Percentiles rank a stretch among this genome's conserved stretches.
Evolutionary conservation across 345 rosid species (phyloP).

Genomic region (Murraya koenigii): DNA sequence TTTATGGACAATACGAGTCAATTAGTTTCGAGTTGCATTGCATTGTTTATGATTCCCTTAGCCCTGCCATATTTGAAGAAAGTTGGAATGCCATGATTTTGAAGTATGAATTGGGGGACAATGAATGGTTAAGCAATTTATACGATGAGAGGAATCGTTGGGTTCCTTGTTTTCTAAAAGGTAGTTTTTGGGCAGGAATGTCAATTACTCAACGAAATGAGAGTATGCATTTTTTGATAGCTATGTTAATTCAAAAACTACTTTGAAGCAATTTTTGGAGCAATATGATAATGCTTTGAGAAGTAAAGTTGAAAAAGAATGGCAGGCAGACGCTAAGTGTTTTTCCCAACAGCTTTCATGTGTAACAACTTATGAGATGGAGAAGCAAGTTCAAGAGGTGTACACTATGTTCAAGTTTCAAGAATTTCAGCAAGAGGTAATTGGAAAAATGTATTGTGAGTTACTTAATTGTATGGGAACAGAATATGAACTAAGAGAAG

Average conservation of each 20-base stretch:
- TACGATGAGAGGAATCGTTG: constrained; percentile 24
- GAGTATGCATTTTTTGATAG: constrained; percentile 25
- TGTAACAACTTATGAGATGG: neutral
- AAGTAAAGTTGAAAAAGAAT: constrained; percentile 23
- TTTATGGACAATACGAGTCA: neutral
- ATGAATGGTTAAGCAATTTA: constrained; percentile 25
- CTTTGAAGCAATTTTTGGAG: constrained; percentile 30
- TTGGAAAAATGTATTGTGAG: neutral
- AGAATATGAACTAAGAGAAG: neutral
- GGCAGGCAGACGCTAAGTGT: constrained; percentile 25
- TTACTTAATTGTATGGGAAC: neutral
- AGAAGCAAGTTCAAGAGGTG: neutral
- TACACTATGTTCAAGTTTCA: neutral
- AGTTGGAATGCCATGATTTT: neutral
- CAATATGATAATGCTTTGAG: constrained; percentile 24
- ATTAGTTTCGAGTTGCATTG: neutral
- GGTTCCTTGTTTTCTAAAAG: constrained; percentile 27
- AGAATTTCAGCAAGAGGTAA: neutral
- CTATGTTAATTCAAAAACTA: constrained; percentile 20
- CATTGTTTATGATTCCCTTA: no score
- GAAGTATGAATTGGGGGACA: neutral
- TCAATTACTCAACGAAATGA: constrained; percentile 19
- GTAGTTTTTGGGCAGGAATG: constrained; percentile 34
- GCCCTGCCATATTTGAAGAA: neutral
- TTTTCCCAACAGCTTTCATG: neutral